These are phyloP conservation scores for Eremothecium sinecaudum DNA, from an alignment of 1,139 yeast species.

Conservation along the genomic window DNA sequence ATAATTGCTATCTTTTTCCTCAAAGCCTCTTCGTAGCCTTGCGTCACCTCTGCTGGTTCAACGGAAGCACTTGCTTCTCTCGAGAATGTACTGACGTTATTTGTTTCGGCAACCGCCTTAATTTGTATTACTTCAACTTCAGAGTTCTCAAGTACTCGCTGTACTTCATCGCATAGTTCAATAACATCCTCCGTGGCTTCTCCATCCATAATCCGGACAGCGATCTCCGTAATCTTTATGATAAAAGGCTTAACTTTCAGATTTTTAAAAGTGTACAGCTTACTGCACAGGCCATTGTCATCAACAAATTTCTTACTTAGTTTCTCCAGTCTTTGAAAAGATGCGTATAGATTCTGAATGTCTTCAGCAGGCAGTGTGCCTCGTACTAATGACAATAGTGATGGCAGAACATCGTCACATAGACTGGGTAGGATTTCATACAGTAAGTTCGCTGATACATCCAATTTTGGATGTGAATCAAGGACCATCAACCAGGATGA, in stretches of 20 bases:
- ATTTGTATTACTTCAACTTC: neutral
- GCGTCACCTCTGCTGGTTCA: neutral
- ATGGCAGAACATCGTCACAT: constrained; percentile 1
- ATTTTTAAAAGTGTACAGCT: neutral
- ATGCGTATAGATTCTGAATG: constrained; percentile 2
- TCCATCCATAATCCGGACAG: neutral
- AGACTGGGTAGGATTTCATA: neutral
- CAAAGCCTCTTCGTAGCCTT: constrained; percentile 1
- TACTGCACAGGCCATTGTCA: neutral
- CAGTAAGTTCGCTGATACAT: constrained; percentile 4
- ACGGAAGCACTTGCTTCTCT: neutral
- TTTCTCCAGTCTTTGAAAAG: neutral
- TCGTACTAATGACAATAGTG: neutral
- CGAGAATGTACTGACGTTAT: neutral
- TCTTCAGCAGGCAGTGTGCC: constrained; percentile 1
- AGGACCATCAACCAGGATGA: constrained; percentile 1
- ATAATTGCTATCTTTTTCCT: constrained; percentile 1
- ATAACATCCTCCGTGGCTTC: neutral
- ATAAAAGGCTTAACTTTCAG: neutral
- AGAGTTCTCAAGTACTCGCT: neutral
- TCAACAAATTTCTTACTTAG: neutral
- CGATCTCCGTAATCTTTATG: neutral
- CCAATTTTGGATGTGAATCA: constrained; percentile 6
- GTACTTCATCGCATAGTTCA: neutral
- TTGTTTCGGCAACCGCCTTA: neutral